Base-by-base conservation (phyloP, 2,329 filamentous ascomycete genomes). In the Boeremia exigua region DNA sequence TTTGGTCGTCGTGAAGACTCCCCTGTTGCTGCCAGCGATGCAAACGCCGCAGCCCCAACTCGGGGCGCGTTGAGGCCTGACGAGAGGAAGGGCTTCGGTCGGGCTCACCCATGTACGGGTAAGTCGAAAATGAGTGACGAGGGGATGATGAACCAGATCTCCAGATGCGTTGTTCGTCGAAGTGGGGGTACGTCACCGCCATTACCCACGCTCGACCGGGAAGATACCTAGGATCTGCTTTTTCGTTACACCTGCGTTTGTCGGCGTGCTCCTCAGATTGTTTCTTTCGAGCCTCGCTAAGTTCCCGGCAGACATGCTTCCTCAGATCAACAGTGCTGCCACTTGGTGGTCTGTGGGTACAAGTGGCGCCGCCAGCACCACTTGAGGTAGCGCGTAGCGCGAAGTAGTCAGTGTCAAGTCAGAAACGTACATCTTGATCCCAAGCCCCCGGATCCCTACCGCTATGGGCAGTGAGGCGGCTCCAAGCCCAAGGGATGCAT, bases 291-390 rank as follows among this genome's bases (percentile, higher is more conserved):
- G 42, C 15, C 47, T 69, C 63, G 64, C 68, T 68, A 68, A 68
- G 62, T 60, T 57, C 61, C 60, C 66, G 61, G 63, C 60, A 66
- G 57, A 66, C 62, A 66, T 62, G 56, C 64, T 66, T 62, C 60
- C 64, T 67, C 62, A 57, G 60, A 68, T 66, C 69, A 73, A 66
- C 70, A 70, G 63, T 63, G 62, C 53, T 47, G 53, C 30, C 48
- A 47, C 32, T 37, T 29, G 14, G 53, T 66, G 70, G 70, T 68
- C 71, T 68, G 70, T 74, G 71, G 65, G 69, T 68, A 57, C 65
- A 65, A 67, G 71, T 72, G 69, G 69, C 69, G 65, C 68, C 69
- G 69, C 70, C 70, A 71, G 63, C 68, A 67, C 69, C 67, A 70
- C 62, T 66, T 60, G 60, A 68, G 63, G 59, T 63, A 68, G 67